A percentile compares a stretch with the other conserved stretches of the same genome.
Conservation (phyloP, 768 basidiomycete genomes). For the Hericium rajendrae region DNA sequence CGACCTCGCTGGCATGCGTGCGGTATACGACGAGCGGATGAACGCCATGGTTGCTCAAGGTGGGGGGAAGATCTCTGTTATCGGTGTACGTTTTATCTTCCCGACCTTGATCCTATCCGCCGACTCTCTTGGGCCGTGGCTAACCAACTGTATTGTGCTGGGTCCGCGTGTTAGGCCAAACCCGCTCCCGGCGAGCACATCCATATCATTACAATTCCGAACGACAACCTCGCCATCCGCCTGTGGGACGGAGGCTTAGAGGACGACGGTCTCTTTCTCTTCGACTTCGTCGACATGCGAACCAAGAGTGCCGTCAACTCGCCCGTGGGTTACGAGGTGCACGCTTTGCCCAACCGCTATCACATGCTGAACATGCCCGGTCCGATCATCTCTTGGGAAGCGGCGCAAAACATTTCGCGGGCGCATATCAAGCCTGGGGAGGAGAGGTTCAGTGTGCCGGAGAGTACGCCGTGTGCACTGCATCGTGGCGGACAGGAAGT, state of each 20-base stretch:
- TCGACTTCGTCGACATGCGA: neutral
- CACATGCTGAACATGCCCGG: neutral
- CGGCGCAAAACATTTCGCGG: neutral
- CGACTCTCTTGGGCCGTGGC: no score
- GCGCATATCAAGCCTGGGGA: neutral
- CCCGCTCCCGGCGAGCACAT: neutral
- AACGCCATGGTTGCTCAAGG: no score
- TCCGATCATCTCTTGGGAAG: neutral
- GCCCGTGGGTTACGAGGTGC: neutral
- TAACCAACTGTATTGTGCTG: no score
- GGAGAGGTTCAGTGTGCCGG: neutral
- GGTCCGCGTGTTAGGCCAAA: neutral
- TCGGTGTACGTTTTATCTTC: no score
- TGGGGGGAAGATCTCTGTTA: no score
- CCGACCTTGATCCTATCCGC: no score
- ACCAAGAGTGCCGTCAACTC: neutral
- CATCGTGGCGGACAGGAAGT: neutral
- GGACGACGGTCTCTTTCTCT: neutral
- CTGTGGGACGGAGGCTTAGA: neutral
- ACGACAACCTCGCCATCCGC: neutral
- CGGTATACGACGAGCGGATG: no score
- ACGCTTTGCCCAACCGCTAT: neutral
- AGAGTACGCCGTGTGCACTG: neutral
- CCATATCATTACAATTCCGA: neutral
- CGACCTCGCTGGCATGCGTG: no score